A percentile compares a stretch with the other conserved stretches of the same genome.
phyloP scores from a whole-genome alignment of 345 rosid genomes.

The Lepidium didymum region DNA sequence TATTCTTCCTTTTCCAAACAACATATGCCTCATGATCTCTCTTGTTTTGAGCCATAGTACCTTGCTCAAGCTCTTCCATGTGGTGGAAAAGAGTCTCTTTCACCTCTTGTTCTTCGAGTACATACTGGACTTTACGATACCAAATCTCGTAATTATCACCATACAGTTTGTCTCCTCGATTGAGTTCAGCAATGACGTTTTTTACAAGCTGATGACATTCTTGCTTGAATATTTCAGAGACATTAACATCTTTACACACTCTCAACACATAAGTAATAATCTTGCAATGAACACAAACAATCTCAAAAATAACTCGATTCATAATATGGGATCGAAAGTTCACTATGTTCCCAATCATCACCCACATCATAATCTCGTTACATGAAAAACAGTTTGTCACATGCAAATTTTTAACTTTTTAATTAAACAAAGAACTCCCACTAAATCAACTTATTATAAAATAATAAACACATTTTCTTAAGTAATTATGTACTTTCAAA shows the following conservation, averaged over 20 bases:
- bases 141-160: background rate
- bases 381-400: too few species aligned
- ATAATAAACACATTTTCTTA: too few species aligned
- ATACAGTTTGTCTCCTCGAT: background rate
- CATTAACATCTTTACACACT: background rate
- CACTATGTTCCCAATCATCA: background rate
- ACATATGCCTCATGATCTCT: background rate
- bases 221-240: background rate
- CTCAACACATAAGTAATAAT: background rate
- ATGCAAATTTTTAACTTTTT: too few species aligned
- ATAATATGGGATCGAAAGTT: background rate
- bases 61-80: background rate
- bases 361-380: too few species aligned
- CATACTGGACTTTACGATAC: background rate
- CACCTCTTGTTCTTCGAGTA: background rate
- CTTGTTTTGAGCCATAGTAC: background rate
- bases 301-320: background rate
- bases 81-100: constrained; percentile 1
- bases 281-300: background rate
- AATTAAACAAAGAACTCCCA: too few species aligned
- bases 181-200: background rate
- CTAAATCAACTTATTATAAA: too few species aligned
- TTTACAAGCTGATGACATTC: background rate
- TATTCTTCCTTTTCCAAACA: background rate
- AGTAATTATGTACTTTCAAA: too few species aligned